These are phyloP conservation scores for Mallotus nudiflorus DNA, from an alignment of 345 rosid species.

Conservation along the genomic window DNA sequence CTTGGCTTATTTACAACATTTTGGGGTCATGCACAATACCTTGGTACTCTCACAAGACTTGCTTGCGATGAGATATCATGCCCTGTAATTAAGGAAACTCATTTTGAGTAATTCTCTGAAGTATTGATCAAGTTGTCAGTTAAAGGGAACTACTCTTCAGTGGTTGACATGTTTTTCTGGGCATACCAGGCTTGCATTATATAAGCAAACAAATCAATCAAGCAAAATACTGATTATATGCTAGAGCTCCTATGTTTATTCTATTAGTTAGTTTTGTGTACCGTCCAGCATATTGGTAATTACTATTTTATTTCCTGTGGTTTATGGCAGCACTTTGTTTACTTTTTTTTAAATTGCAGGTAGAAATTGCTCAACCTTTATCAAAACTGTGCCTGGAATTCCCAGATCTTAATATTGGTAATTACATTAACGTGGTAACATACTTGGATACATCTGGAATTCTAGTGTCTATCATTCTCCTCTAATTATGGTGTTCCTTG, in stretches of 20 bases:
- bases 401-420: slow-evolving; percentile 86
- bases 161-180: background rate
- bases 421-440: background rate
- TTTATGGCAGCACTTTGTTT: slow-evolving; percentile 4
- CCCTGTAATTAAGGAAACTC: background rate
- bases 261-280: background rate
- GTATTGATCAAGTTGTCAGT: background rate
- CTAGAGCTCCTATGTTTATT: background rate
- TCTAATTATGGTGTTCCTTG: slow-evolving; percentile 24
- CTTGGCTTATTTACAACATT: background rate
- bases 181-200: background rate
- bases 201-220: background rate
- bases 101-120: background rate
- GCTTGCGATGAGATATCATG: background rate
- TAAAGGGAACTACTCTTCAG: background rate
- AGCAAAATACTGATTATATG: background rate
- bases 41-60: background rate
- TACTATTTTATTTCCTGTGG: background rate
- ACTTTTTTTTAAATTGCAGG: slow-evolving; percentile 45
- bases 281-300: background rate
- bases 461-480: slow-evolving; percentile 6
- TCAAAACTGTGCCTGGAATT: slow-evolving; percentile 81
- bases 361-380: slow-evolving; percentile 76
- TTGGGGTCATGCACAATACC: background rate
- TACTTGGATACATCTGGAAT: background rate